Base-by-base conservation (phyloP, 306 rosid genomes). In the Canavalia ensiformis region DNA sequence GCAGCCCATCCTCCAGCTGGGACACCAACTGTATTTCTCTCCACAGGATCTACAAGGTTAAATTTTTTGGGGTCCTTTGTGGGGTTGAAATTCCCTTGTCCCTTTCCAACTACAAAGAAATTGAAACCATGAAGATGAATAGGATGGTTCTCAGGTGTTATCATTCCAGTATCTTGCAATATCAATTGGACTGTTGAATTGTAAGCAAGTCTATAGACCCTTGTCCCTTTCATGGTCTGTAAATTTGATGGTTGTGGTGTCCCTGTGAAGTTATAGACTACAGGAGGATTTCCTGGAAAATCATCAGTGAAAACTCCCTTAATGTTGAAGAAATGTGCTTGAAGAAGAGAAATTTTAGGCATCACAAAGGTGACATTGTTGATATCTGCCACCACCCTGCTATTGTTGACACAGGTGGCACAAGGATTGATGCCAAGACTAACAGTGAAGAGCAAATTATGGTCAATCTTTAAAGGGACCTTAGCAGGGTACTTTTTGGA, bases 1-100 rank as follows among this genome's bases (percentile, higher is more conserved):
- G 95, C 94, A 50, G 88, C 58, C 98, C 97, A 94, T 5, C 98
- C 98, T 13, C 95, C 92, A 2, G 97, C 73, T 29, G 95, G 98
- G 10, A 94, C 96, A 31, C 88, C 94, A 41, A 86, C 72, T 8
- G 97, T 94, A 57, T 94, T 94, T 58, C 98, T 94, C 82, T 94
- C 98, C 58, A 94, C 89, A 74, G 97, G 98, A 49, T 94, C 98
- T 39, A 89, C 71, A 56, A 94, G 91, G 59, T 94, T 94, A 81
- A 94, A 94, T 1, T 67, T 87, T 6, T 87, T 88, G 2, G 89
- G 72, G 56, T 92, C 95, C 7, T 33, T 88, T 65, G 68, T 84
- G 9, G 87, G 55, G 68, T 92, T 82, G 78, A 89, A 94, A 58
- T 94, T 92, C 31, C 98, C 94, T 7, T 83, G 9, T 76, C 98